Base-by-base conservation (phyloP, 345 rosid genomes). In the Salix koriyanagi region DNA sequence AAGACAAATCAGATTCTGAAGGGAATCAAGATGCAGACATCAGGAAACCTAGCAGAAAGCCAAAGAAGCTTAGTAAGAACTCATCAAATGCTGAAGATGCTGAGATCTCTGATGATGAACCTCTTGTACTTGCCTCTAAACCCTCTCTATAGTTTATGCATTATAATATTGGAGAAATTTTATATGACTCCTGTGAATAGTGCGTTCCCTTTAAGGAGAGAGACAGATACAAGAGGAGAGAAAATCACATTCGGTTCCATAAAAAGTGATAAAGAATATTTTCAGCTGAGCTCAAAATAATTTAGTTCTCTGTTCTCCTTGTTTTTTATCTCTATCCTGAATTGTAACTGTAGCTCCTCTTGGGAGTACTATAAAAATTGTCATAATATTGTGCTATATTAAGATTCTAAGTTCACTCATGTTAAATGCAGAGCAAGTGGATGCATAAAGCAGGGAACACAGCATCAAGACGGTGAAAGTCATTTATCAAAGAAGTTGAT, bases 91-190 rank as follows among this genome's bases (percentile, higher is more conserved):
- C 58, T 15, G 88, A 72, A 67, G 88, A 82, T 79, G 80, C 86
- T 37, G 94, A 91, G 82, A 68, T 85, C 72, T 90, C 97, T 3
- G 99, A 96, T 54, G 90, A 92, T 76, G 99, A 93, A 87, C 94
- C 98, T 74, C 97, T 96, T 78, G 99, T 96, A 95, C 80, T 16
- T 78, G 56, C 77, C 65, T 72, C 72, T 44, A 37, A 37, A 19
- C 82, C 19, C 73, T 71, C 28, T 77, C 23, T 76, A 71, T 76
- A 52, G 48, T 62, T 73, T 46, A 23, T 69, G 26, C 32, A 44
- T 79, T 37, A 48, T 23, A 37, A 34, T 41, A 8, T 48, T 58
- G 26, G 44, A 41, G 44, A 41, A 41, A 41, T 41, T 41, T 12
- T 11, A 41, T 41, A 41, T 41, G 13, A 41, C 14, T 41, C 44